Evolutionary conservation across 345 rosid species (phyloP).

Genomic region (Syzygium jambos): DNA sequence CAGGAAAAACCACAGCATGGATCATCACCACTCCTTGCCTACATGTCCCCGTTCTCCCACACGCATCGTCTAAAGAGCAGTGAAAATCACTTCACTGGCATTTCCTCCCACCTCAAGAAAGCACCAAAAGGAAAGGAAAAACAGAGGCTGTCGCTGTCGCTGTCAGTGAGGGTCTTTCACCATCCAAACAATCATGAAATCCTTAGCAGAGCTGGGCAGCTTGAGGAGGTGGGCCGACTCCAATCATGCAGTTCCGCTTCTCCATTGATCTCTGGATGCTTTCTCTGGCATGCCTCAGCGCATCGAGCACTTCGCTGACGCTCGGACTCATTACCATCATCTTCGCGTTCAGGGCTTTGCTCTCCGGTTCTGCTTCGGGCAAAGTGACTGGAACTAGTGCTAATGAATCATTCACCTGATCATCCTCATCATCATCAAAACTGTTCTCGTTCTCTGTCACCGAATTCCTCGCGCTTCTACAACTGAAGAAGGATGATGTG

Average conservation of each 20-base stretch:
- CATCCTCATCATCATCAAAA: not conserved
- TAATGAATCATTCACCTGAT: constrained; percentile 23
- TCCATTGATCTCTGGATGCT: constrained; percentile 14
- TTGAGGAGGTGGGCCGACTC: not conserved
- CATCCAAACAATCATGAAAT: not conserved
- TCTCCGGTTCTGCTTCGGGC: constrained; percentile 5
- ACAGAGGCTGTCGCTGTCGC: not conserved
- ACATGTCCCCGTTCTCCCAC: not conserved
- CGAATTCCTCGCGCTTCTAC: constrained; percentile 1
- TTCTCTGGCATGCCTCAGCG: constrained; percentile 17
- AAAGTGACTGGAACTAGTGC: constrained; percentile 27
- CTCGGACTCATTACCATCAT: constrained; percentile 9
- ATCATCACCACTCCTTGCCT: not conserved
- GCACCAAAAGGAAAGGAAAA: not conserved
- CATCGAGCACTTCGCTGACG: constrained; percentile 39
- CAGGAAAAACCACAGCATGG: not conserved
- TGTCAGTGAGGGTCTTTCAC: not conserved
- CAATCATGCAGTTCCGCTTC: constrained; percentile 19
- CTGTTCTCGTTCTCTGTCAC: constrained; percentile 5
- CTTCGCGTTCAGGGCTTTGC: constrained; percentile 7
- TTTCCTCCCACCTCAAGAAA: not conserved
- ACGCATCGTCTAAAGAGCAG: not conserved
- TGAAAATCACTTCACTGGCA: not conserved
- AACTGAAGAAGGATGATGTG: not conserved
- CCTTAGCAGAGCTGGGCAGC: constrained; percentile 1